Percentiles rank a stretch among this genome's conserved stretches.
Conservation (phyloP, 2,329 filamentous ascomycete species). For the Neopestalotiopsis sp. region DNA sequence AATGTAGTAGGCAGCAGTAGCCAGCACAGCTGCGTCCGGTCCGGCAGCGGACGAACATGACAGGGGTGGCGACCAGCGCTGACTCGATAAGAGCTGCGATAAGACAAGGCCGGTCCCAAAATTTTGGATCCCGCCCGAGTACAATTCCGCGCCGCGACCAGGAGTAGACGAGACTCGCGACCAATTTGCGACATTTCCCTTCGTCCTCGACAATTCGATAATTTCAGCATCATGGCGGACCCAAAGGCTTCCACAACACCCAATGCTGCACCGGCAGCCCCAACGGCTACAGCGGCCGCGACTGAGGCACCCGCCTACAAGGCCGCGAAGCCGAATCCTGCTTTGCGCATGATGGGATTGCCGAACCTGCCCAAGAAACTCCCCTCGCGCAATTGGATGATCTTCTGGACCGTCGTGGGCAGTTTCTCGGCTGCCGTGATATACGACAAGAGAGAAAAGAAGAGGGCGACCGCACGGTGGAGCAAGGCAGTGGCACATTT, state of each 20-base stretch:
- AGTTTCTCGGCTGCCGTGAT: slow-evolving; percentile 80
- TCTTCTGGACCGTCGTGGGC: slow-evolving; percentile 83
- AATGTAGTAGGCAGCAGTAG: neutral
- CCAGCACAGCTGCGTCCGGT: neutral
- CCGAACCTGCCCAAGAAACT: slow-evolving; percentile 83
- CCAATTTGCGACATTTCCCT: slow-evolving; percentile 1
- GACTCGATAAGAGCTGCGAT: slow-evolving; percentile 16
- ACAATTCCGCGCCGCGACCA: neutral
- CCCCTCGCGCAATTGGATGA: slow-evolving; percentile 96
- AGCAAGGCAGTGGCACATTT: slow-evolving; percentile 83
- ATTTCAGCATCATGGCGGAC: slow-evolving; percentile 12
- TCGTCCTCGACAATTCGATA: neutral
- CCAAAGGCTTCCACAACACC: slow-evolving; percentile 6
- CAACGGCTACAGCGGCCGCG: slow-evolving; percentile 9
- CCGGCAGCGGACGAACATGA: neutral
- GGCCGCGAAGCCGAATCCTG: slow-evolving; percentile 66
- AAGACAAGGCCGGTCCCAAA: slow-evolving; percentile 7
- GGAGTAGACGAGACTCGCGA: neutral
- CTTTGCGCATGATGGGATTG: slow-evolving; percentile 80
- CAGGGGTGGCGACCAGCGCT: neutral
- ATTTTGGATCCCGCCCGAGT: slow-evolving; percentile 7
- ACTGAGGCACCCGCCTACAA: slow-evolving; percentile 39
- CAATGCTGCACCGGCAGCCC: slow-evolving; percentile 3
- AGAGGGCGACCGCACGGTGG: slow-evolving; percentile 85
- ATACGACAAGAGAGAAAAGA: slow-evolving; percentile 93